phyloP scores from a whole-genome alignment of 345 rosid genomes.

The Hevea brasiliensis region DNA sequence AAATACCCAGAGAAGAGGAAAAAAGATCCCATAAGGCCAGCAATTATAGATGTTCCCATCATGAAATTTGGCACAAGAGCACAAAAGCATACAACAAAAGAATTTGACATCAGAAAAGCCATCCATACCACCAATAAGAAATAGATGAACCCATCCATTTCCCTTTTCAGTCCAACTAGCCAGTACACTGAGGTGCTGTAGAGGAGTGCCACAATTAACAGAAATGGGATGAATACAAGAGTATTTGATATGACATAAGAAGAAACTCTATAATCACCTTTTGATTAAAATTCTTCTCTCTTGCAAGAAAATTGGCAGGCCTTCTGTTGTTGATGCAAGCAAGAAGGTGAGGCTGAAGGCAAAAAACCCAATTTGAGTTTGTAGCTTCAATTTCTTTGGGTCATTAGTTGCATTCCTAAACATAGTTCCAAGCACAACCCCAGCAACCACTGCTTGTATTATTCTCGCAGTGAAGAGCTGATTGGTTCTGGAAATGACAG shows the following conservation, averaged over 20 bases:
- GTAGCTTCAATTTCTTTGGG: constrained; percentile 15
- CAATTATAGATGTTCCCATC: constrained; percentile 30
- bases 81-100: constrained; percentile 34
- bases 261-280: constrained; percentile 38
- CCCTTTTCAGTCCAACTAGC: constrained; percentile 33
- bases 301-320: constrained; percentile 36
- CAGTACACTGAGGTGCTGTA: constrained; percentile 35
- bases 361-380: constrained; percentile 38
- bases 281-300: constrained; percentile 32
- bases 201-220: constrained; percentile 33
- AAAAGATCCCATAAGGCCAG: constrained; percentile 31
- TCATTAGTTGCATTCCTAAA: constrained; percentile 28
- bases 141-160: constrained; percentile 33
- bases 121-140: constrained; percentile 34
- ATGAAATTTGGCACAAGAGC: constrained; percentile 38
- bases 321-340: constrained; percentile 40
- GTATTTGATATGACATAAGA: constrained; percentile 35
- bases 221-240: constrained; percentile 36
- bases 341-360: constrained; percentile 37
- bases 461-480: constrained; percentile 38
- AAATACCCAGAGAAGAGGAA: constrained; percentile 43
- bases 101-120: constrained; percentile 36
- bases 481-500: constrained; percentile 29
- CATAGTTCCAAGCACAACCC: constrained; percentile 31
- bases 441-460: constrained; percentile 26